phyloP scores from a whole-genome alignment of 805 yeast species.

The Suhomyces sp. region DNA sequence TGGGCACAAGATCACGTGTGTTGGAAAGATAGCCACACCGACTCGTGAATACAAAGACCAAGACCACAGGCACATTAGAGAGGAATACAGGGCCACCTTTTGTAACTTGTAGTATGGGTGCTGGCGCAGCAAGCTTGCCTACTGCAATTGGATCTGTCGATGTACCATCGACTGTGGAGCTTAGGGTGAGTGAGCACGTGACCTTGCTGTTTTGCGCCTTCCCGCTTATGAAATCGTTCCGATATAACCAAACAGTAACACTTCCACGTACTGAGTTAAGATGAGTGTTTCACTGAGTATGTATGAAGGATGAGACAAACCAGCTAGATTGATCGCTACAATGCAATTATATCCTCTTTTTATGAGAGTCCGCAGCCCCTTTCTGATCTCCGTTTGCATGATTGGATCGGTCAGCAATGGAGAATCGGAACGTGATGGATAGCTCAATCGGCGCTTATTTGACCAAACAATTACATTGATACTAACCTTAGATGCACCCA shows the following conservation, averaged over 20 bases:
- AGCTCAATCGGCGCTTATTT: neutral
- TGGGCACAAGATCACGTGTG: neutral
- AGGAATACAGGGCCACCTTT: neutral
- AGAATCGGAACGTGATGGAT: neutral
- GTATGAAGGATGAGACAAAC: constrained; percentile 7
- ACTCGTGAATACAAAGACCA: neutral
- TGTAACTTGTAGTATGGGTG: neutral
- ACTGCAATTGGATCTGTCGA: neutral
- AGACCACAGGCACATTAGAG: neutral
- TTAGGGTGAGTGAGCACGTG: neutral
- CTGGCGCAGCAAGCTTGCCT: neutral
- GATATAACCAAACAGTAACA: neutral
- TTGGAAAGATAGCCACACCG: neutral
- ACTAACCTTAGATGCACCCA: constrained; percentile 23
- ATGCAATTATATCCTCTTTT: neutral
- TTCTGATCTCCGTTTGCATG: neutral
- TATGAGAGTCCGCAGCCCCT: neutral
- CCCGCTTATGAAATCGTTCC: neutral
- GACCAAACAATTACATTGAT: neutral
- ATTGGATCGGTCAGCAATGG: neutral
- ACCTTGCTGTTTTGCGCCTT: neutral
- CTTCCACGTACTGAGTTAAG: neutral
- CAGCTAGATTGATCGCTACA: neutral
- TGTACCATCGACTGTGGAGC: neutral
- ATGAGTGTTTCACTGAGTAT: constrained; percentile 29